Conservation (phyloP, 306 rosid genomes). For the Citrullus amarus region DNA sequence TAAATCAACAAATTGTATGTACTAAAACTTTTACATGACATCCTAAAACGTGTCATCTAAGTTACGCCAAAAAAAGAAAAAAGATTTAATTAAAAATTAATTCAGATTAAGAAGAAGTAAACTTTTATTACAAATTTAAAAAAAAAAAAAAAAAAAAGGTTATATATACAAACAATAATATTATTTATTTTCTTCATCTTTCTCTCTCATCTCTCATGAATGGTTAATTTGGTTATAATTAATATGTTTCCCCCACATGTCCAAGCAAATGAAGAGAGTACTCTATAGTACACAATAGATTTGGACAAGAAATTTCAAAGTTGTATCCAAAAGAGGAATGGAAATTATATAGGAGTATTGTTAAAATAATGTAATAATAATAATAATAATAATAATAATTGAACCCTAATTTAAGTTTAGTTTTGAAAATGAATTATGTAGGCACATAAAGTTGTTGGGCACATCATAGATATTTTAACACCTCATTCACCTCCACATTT, state of each 20-base stretch:
- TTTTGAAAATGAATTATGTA: not conserved
- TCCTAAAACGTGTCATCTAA: not conserved
- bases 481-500: not conserved
- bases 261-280: not conserved
- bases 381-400: not conserved
- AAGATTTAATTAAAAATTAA: not conserved
- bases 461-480: not conserved
- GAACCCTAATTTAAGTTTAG: not conserved
- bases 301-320: not conserved
- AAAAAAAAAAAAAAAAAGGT: too few relatives aligned
- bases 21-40: not conserved
- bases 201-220: not conserved
- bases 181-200: not conserved
- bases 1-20: not conserved
- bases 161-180: not conserved
- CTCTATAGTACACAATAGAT: not conserved
- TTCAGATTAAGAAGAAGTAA: not conserved
- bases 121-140: not conserved
- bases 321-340: constrained; percentile 3
- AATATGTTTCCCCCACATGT: not conserved
- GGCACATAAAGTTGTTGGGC: constrained; percentile 1
- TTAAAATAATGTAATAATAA: not conserved
- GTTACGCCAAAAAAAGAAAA: not conserved
- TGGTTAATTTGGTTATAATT: not conserved
- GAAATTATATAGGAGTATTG: not conserved